phyloP scores from a whole-genome alignment of 192 early-diverging fungal genomes.

The Neocallimastix lanati region DNA sequence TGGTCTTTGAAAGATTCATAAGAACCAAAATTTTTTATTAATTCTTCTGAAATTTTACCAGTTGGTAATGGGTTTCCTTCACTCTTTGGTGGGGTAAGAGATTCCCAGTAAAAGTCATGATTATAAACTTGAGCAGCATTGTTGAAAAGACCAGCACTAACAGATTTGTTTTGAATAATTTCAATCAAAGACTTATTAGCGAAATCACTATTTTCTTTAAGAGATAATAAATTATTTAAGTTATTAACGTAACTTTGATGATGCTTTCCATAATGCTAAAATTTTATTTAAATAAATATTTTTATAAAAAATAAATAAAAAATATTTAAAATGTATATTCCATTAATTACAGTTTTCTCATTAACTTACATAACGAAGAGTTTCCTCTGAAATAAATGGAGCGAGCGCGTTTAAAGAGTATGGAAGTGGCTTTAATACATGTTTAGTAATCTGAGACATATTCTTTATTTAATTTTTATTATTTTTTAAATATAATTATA shows the following conservation, averaged over 20 bases:
- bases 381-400: conserved; percentile 7
- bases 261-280: not conserved
- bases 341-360: too few relatives aligned
- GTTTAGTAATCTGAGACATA: conserved; percentile 5
- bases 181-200: not conserved
- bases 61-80: not conserved
- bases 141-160: conserved; percentile 5
- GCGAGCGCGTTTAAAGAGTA: conserved; percentile 7
- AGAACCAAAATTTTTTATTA: not conserved
- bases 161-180: not conserved
- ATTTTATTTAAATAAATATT: too few relatives aligned
- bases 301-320: too few relatives aligned
- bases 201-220: not conserved
- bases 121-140: conserved; percentile 7
- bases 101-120: conserved; percentile 9
- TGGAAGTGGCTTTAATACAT: conserved; percentile 8
- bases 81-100: not conserved
- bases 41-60: not conserved
- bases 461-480: not conserved
- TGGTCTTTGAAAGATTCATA: not conserved
- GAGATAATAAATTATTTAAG: not conserved
- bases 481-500: too few relatives aligned
- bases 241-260: not conserved
- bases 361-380: not conserved
- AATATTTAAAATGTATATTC: too few relatives aligned